phyloP scores from a whole-genome alignment of 768 basidiomycete genomes.

The Leucogyrophana mollusca region DNA sequence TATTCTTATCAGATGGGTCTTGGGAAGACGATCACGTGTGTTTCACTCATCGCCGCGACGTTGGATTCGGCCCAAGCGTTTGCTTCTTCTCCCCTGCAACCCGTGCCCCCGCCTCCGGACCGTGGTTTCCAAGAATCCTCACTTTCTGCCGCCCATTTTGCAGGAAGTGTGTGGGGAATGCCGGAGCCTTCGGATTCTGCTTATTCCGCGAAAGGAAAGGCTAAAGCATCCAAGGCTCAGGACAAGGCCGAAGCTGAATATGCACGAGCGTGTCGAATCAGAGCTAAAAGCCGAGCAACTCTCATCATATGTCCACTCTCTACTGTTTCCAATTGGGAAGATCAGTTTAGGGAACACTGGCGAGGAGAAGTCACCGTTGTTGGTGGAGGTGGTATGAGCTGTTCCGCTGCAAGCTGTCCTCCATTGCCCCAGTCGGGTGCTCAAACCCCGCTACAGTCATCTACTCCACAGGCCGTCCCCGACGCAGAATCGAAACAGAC shows the following conservation, averaged over 20 bases:
- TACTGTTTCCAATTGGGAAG: slow-evolving; percentile 98
- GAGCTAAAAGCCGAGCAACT: slow-evolving; percentile 83
- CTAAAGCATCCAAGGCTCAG: slow-evolving; percentile 61
- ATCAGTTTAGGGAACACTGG: slow-evolving; percentile 98
- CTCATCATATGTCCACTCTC: slow-evolving; percentile 96
- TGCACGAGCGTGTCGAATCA: slow-evolving; percentile 71
- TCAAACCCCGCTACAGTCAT: slow-evolving; percentile 35
- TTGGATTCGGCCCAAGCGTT: slow-evolving; percentile 67
- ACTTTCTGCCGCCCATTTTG: slow-evolving; percentile 58
- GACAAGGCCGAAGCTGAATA: slow-evolving; percentile 74
- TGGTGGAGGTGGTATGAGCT: slow-evolving; percentile 63
- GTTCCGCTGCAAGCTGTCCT: slow-evolving; percentile 19
- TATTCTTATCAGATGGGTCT: slow-evolving; percentile 79
- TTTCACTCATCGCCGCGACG: slow-evolving; percentile 90
- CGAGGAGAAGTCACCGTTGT: slow-evolving; percentile 80
- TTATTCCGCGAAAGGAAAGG: slow-evolving; percentile 54
- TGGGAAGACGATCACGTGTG: slow-evolving; percentile 95
- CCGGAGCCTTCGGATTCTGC: slow-evolving; percentile 43
- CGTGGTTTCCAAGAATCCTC: slow-evolving; percentile 25
- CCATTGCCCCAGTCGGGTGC: slow-evolving; percentile 33
- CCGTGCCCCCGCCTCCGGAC: slow-evolving; percentile 41
- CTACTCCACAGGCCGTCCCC: slow-evolving; percentile 30
- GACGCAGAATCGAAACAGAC: slow-evolving; percentile 23
- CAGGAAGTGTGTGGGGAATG: slow-evolving; percentile 85
- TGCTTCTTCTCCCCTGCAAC: slow-evolving; percentile 52